Base-by-base conservation (phyloP, 1,139 yeast genomes). In the Suhomyces wounanorum region DNA sequence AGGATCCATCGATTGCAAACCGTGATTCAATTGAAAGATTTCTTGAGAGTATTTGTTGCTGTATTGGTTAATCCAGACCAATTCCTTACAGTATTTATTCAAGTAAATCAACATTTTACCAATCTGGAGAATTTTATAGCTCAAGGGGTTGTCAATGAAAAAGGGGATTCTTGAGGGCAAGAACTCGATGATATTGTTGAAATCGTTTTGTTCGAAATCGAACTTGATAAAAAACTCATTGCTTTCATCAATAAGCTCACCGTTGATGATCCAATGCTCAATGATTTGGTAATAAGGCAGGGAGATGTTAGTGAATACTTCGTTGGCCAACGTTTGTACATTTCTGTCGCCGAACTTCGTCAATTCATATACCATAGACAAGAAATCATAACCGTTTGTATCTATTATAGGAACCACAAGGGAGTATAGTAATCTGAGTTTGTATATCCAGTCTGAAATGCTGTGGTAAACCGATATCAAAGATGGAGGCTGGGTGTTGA, bases 41-140 rank as follows among this genome's bases (percentile, higher is more conserved):
- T 66, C 58, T 5, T 62, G 57, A n/a, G 73, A 63, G 43, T 69
- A 70, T 50, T 79, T 74, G 45, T 76, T 66, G 35, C 67, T 64
- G 51, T 73, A 77, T 25, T 67, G 63, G 55, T 78, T 79, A 14
- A 81, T 73, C 87, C 89, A 87, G 33, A 75, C 77, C 23, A 78
- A 66, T 56, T 86, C 91, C 45, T 62, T 59, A 55, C 97, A 88
- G 46, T 82, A 81, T 35, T 74, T 75, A 44, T 84, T 81, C 43
- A 94, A 69, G 62, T 87, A 92, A 38, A 83, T 78, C n/a, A 87
- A 72, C 14, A 89, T 82, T 57, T 87, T 85, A 0, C 99, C 99
- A 25, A 88, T 84, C 52, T 89, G 89, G 58, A 79, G 87, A 9
- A 88, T 80, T 56, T 81, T 78, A 25, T 70, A 64, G 1, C 89